Evolutionary conservation across 768 basidiomycete species (phyloP).

Genomic region (Roridomyces roridus): DNA sequence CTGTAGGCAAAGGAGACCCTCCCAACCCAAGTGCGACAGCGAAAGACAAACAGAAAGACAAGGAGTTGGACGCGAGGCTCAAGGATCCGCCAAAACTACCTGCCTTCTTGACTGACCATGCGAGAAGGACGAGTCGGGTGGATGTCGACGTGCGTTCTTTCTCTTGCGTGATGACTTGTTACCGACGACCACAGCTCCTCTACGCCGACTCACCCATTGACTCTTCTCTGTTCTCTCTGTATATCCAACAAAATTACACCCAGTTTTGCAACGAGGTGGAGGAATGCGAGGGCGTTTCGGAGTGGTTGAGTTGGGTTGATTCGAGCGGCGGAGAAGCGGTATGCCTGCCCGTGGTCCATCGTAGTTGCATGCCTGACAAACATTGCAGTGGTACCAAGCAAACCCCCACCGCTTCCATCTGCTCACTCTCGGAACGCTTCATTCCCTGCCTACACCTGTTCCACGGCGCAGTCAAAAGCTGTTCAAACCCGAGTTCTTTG

Average conservation of each 20-base stretch:
- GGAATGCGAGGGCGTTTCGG: conserved; percentile 70
- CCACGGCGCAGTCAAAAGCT: conserved; percentile 79
- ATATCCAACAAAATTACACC: conserved; percentile 93
- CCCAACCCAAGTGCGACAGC: conserved; percentile 57
- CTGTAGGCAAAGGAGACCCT: conserved; percentile 77
- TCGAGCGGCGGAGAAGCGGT: conserved; percentile 69
- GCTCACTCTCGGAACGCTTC: conserved; percentile 81
- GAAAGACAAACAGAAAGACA: conserved; percentile 69
- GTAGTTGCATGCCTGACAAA: no score
- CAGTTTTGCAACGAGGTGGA: conserved; percentile 84
- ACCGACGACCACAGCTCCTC: conserved; percentile 53
- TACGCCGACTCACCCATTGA: conserved; percentile 91
- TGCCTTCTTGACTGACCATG: conserved; percentile 59
- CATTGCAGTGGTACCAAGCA: conserved; percentile 73
- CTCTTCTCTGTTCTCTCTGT: conserved; percentile 85
- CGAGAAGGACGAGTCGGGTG: conserved; percentile 74
- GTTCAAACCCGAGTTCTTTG: conserved; percentile 89
- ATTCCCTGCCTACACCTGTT: conserved; percentile 88
- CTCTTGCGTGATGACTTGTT: background rate
- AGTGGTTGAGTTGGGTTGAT: conserved; percentile 82
- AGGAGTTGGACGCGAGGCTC: conserved; percentile 59
- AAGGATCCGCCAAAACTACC: conserved; percentile 66
- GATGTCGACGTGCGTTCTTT: conserved; percentile 66
- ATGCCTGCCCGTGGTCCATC: no score
- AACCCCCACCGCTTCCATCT: conserved; percentile 90